Evolutionary conservation across 129 eudicot genomes (phyloP).

Genomic region (Smallanthus sonchifolius): DNA sequence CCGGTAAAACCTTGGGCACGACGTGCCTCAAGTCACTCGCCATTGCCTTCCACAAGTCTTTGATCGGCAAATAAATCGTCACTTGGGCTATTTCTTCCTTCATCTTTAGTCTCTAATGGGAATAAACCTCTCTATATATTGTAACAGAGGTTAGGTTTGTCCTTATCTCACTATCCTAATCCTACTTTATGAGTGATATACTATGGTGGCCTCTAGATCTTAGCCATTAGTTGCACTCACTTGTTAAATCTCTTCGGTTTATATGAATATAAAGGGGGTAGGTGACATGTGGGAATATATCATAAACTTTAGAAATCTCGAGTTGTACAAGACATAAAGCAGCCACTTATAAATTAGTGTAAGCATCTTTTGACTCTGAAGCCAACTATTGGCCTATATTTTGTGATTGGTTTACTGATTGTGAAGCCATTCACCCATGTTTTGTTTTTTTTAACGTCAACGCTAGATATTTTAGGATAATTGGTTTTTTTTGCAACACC

Average conservation of each 20-base stretch:
- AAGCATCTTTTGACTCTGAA: slow-evolving; percentile 4
- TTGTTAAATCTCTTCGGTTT: too few species aligned
- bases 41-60: slow-evolving; percentile 34
- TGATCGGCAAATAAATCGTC: slow-evolving; percentile 29
- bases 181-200: too few species aligned
- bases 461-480: too few species aligned
- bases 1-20: slow-evolving; percentile 16
- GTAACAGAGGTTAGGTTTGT: too few species aligned
- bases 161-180: too few species aligned
- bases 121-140: too few species aligned
- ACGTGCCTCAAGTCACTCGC: slow-evolving; percentile 18
- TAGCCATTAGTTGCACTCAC: not conserved
- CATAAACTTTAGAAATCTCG: not conserved
- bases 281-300: slow-evolving; percentile 3
- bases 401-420: too few species aligned
- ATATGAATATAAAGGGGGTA: not conserved
- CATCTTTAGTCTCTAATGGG: too few species aligned
- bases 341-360: not conserved
- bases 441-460: too few species aligned
- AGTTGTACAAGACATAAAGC: slow-evolving; percentile 9
- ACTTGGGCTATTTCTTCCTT: slow-evolving; percentile 33
- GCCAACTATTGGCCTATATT: not conserved
- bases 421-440: too few species aligned
- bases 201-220: not conserved
- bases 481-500: too few species aligned